Evolutionary conservation across 2,329 filamentous ascomycete genomes (phyloP), one percentile per base, ranked within the genome.

Genomic region (Whalleya microplaca): DNA sequence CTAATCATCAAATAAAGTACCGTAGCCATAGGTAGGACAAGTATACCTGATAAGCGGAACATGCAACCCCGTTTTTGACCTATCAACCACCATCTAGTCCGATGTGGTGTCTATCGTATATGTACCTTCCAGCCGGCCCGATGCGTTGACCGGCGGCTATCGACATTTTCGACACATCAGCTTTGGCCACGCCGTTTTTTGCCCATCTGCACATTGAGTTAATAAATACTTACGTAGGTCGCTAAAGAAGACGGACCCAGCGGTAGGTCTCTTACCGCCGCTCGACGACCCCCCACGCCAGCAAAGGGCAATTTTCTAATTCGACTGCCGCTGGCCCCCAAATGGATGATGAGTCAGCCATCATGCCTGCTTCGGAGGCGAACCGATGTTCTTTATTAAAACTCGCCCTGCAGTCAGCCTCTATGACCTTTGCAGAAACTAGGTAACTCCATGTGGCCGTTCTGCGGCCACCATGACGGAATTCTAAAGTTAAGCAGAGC

Each of bases 111-210:
- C 10, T 44, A 21, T 23, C 45, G 18, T 21, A 14, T 44, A 44
- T 12, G 37, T 48, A 45, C 18, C 27, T 41, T 21, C 20, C 41
- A 37, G 44, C 57, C 47, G 54, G 50, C 3, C 50, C 41, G 50
- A 53, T 56, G 50, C 48, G 45, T 52, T 37, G 32, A 29, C 41
- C 42, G 40, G 42, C 48, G 45, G 51, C 54, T 60, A 47, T 47
- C 37, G 42, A 45, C 51, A 49, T 54, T 41, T 44, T 37, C 10
- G 18, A 41, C 49, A 19, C 40, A 29, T 41, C 23, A 48, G 27
- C 45, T 12, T 41, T 41, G 40, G 18, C 19, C 27, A 47, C 41
- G 53, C 47, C 21, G 27, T 45, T 50, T n/a, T 46, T 14, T 29
- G 12, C 19, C 12, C n/a, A 21, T 5, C 9, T 23, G 6, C 10